Base-by-base conservation (phyloP, 257 asterid genomes). In the Forsythia viridissima region DNA sequence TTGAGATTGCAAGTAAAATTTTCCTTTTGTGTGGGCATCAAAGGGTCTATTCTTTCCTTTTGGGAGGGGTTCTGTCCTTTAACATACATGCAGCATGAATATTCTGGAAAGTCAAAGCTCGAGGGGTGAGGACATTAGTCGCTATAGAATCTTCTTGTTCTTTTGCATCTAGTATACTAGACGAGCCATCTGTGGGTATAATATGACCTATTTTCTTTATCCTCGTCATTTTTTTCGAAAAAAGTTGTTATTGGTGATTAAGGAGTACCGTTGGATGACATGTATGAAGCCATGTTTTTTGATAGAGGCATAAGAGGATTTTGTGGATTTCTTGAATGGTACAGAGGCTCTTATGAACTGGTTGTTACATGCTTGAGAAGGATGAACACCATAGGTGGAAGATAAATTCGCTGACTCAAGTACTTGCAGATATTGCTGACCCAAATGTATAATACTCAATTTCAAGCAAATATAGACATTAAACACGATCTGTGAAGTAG, bases 141-240 rank as follows among this genome's bases (percentile, higher is more conserved):
- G 30, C 34, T 7, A 5, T 57, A 7, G 66, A 1, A 18, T 57
- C 66, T n/a, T 57, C 30, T 57, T 57, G 20, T 94, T 94, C 74
- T 61, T n/a, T 61, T 21, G 38, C 68, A 11, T 61, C 36, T 6
- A 61, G 16, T 21, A 21, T 7, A 21, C 15, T 8, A 55, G 68
- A 20, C 5, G 38, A 20, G 18, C 37, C 8, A 61, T 61, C 15
- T 61, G 59, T 61, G 37, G 68, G 5, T 61, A 2, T 61, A 61
- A 8, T 9, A 43, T 2, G 15, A 44, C 52, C 15, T 44, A 10
- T 44, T 44, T 44, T 44, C 5, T 55, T 52, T n/a, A 55, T 55
- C 8, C 24, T 24, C 21, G 3, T 18, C 24, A 55, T 4, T 57
- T 55, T 55, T 20, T 57, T 30, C 4, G 34, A 57, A 55, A 20